These are phyloP conservation scores for Dalbergia cultrata DNA, from an alignment of 306 rosid species.

Conservation along the genomic window DNA sequence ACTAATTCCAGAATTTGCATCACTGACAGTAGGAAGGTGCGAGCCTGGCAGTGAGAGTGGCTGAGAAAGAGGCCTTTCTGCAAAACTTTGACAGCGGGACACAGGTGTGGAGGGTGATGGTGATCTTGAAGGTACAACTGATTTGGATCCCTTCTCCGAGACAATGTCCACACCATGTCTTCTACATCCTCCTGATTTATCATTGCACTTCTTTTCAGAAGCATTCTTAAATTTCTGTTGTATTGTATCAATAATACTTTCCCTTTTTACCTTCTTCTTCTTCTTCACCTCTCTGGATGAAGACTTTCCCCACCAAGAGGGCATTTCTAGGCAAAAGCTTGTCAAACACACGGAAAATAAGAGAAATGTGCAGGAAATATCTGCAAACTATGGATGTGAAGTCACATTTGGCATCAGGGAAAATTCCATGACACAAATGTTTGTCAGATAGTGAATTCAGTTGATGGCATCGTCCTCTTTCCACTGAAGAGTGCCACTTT, in stretches of 20 bases:
- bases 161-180: constrained; percentile 58
- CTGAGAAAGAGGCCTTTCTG: constrained; percentile 69
- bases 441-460: constrained; percentile 38
- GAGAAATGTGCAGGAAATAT: constrained; percentile 17
- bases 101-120: constrained; percentile 72
- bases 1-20: constrained; percentile 64
- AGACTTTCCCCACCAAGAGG: constrained; percentile 88
- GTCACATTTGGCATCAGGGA: constrained; percentile 41
- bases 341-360: constrained; percentile 9
- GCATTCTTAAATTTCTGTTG: constrained; percentile 74
- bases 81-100: constrained; percentile 82
- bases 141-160: constrained; percentile 71
- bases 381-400: constrained; percentile 32
- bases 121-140: constrained; percentile 68
- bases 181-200: constrained; percentile 62
- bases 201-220: constrained; percentile 63
- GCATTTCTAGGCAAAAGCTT: constrained; percentile 62
- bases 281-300: constrained; percentile 75
- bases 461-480: constrained; percentile 29
- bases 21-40: constrained; percentile 59
- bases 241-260: constrained; percentile 70
- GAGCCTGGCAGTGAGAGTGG: constrained; percentile 73
- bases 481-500: constrained; percentile 24
- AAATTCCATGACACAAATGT: constrained; percentile 39
- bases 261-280: constrained; percentile 74